These are phyloP conservation scores for Rhodotorula sp. DNA, from an alignment of 1,284 basidiomycete genomes.

Conservation along the genomic window DNA sequence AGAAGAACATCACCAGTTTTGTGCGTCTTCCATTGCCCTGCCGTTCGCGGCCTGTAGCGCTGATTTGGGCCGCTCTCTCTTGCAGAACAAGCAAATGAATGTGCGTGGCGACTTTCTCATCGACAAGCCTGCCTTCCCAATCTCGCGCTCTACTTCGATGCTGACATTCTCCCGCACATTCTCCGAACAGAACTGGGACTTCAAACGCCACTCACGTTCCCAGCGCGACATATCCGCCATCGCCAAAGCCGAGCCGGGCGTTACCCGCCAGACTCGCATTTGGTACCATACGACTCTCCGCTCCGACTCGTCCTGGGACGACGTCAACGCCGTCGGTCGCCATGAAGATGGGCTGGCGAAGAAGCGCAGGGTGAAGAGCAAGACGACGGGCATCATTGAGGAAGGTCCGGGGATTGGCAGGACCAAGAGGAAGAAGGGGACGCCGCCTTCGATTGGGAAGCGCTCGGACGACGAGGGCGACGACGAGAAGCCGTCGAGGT, in stretches of 20 bases:
- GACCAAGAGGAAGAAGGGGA: constrained; percentile 1
- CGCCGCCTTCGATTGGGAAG: background rate
- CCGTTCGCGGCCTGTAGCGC: too few species aligned
- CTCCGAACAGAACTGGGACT: constrained; percentile 28
- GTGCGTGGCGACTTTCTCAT: background rate
- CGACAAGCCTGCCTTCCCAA: background rate
- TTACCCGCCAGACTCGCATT: constrained; percentile 22
- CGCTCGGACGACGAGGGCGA: background rate
- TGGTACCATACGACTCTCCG: constrained; percentile 31
- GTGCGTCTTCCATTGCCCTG: constrained; percentile 6
- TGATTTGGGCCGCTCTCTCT: background rate
- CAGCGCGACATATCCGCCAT: constrained; percentile 25
- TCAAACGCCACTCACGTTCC: constrained; percentile 32
- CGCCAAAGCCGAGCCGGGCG: constrained; percentile 12
- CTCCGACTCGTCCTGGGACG: constrained; percentile 16
- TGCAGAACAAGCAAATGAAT: constrained; percentile 38
- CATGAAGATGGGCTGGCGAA: constrained; percentile 36
- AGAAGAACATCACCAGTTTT: constrained; percentile 29
- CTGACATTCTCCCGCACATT: background rate
- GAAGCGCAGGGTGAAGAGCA: constrained; percentile 22
- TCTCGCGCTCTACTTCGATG: background rate
- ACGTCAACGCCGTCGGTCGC: constrained; percentile 17
- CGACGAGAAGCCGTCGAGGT: background rate
- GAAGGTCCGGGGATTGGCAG: background rate
- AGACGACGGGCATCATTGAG: constrained; percentile 12